A percentile compares a stretch with the other conserved stretches of the same genome.
Evolutionary conservation across 2,329 filamentous ascomycete species (phyloP).

Genomic region (Emmonsiellopsis sp.): DNA sequence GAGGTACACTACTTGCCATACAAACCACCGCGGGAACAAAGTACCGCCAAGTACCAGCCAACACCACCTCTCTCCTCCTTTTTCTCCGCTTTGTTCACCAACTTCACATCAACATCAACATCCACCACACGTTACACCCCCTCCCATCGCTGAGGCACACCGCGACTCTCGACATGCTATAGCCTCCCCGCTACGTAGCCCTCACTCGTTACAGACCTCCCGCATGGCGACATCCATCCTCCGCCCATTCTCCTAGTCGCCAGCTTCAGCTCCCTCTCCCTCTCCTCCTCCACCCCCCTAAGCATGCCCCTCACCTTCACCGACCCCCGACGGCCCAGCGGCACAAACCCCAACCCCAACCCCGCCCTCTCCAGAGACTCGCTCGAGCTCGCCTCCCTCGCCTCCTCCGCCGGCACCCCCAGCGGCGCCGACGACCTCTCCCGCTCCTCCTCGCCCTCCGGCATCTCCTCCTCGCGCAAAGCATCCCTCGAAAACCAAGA

Average conservation of each 20-base stretch:
- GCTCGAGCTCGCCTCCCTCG: constrained; percentile 88
- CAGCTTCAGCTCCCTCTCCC: no score
- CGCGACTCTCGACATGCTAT: background rate
- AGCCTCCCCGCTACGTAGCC: background rate
- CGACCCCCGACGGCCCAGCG: constrained; percentile 19
- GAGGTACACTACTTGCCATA: background rate
- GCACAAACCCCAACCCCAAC: no score
- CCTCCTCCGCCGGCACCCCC: constrained; percentile 61
- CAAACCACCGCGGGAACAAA: background rate
- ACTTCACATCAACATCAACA: background rate
- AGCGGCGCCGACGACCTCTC: constrained; percentile 46
- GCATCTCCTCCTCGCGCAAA: constrained; percentile 82
- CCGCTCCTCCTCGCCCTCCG: constrained; percentile 63
- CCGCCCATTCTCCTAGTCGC: background rate
- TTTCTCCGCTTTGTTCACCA: background rate
- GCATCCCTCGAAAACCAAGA: constrained; percentile 84
- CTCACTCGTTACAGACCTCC: background rate
- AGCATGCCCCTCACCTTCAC: constrained; percentile 19
- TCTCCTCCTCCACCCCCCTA: background rate
- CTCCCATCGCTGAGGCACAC: background rate
- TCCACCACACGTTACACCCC: no score
- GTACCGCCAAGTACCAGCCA: background rate
- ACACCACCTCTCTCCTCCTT: background rate
- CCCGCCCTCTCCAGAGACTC: constrained; percentile 60
- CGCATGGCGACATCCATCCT: background rate